Percentiles rank a stretch among this genome's conserved stretches.
Conservation (phyloP, 768 basidiomycete genomes). For the Lactifluus rugatus region DNA sequence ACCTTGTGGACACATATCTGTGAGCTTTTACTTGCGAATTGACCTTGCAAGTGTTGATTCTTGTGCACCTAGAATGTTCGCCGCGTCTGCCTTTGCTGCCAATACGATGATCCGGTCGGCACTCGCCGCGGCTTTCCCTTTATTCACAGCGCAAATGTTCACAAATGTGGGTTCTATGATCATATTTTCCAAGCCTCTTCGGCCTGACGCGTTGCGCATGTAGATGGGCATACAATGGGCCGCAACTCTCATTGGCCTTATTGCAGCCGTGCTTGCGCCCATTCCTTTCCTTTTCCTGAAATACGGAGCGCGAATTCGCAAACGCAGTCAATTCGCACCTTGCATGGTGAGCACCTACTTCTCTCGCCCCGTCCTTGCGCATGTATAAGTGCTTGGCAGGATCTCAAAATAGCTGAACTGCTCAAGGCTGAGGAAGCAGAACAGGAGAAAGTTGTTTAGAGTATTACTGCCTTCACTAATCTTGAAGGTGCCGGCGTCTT, state of each 20-base stretch:
- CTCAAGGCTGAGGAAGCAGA: neutral
- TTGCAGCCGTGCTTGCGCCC: constrained; percentile 28
- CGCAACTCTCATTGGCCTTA: constrained; percentile 28
- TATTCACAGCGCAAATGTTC: constrained; percentile 63
- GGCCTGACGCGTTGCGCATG: neutral
- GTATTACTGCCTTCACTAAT: neutral
- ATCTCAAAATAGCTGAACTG: constrained; percentile 9
- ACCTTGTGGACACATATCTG: constrained; percentile 48
- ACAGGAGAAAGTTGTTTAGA: neutral
- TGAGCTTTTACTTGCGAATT: neutral
- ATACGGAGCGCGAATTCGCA: constrained; percentile 20
- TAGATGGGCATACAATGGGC: constrained; percentile 25
- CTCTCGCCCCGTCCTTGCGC: neutral
- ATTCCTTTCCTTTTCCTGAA: constrained; percentile 31
- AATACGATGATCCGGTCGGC: constrained; percentile 51
- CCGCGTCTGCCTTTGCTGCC: constrained; percentile 53
- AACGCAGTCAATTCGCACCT: constrained; percentile 9
- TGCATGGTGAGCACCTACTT: neutral
- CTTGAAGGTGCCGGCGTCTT: no score
- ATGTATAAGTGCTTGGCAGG: neutral
- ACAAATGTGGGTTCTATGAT: constrained; percentile 27
- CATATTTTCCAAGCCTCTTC: neutral
- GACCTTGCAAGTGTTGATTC: neutral
- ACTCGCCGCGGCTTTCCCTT: constrained; percentile 49
- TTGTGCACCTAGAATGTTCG: constrained; percentile 18